A percentile compares a stretch with the other conserved stretches of the same genome.
These are phyloP conservation scores for Aspergillus tanneri DNA, from an alignment of 2,329 filamentous ascomycete species.

Conservation along the genomic window DNA sequence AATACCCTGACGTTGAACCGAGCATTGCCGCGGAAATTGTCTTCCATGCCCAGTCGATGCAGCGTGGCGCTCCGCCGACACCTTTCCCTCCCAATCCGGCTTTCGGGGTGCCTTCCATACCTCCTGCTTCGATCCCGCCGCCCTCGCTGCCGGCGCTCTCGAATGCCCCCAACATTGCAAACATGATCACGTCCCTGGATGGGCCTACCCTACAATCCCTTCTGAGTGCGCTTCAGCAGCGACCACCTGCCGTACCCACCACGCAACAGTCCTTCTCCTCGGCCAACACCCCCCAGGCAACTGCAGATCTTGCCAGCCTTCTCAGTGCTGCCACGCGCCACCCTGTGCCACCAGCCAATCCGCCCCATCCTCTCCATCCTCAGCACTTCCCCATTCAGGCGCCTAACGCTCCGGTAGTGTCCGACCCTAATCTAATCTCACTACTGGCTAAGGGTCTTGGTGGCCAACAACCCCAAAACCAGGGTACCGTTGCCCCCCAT, in stretches of 20 bases:
- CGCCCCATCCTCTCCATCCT: constrained; percentile 29
- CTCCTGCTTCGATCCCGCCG: constrained; percentile 32
- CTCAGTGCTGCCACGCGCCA: constrained; percentile 41
- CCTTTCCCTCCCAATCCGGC: constrained; percentile 38
- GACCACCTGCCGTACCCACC: constrained; percentile 38
- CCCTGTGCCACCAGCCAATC: constrained; percentile 32
- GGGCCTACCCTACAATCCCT: constrained; percentile 69
- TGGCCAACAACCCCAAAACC: constrained; percentile 36
- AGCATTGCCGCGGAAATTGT: constrained; percentile 77
- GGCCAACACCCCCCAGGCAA: constrained; percentile 31
- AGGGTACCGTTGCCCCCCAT: constrained; percentile 36
- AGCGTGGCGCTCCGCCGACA: constrained; percentile 36
- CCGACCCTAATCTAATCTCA: constrained; percentile 40
- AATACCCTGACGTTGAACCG: constrained; percentile 82
- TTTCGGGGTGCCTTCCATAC: constrained; percentile 38
- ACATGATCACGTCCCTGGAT: constrained; percentile 67
- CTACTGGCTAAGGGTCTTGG: constrained; percentile 40
- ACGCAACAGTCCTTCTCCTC: constrained; percentile 37
- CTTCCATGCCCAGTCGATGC: constrained; percentile 53
- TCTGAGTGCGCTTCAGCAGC: constrained; percentile 58
- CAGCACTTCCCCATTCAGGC: constrained; percentile 32
- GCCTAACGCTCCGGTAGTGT: constrained; percentile 28
- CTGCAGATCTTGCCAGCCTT: constrained; percentile 44
- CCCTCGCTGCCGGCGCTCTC: constrained; percentile 35
- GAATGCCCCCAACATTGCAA: constrained; percentile 57